Evolutionary conservation across 176 grass and related monocot genomes (phyloP).

Genomic region (Raddia distichophylla): DNA sequence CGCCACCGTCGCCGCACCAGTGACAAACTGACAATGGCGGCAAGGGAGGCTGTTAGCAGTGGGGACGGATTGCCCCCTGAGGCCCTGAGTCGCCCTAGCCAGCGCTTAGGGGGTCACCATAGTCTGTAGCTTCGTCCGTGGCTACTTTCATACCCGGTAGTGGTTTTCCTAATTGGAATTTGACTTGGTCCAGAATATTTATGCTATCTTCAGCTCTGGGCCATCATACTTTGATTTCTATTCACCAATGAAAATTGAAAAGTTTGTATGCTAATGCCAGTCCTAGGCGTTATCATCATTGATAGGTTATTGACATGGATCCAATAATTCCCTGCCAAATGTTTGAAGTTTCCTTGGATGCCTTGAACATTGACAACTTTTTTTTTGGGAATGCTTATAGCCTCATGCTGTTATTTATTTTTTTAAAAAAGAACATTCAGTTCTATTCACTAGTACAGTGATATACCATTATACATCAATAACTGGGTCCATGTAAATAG

Average conservation of each 20-base stretch:
- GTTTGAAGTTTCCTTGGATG: background rate
- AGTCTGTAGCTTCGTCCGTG: no score
- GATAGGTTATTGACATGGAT: background rate
- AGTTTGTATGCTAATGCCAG: background rate
- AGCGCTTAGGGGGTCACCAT: no score
- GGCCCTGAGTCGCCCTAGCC: no score
- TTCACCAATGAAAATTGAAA: background rate
- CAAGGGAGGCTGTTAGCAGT: no score
- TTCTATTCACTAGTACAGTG: slow-evolving; percentile 1
- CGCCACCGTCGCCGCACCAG: no score
- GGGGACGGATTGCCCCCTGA: no score
- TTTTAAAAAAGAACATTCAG: background rate
- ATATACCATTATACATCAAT: background rate
- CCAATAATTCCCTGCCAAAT: background rate
- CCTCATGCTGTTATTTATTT: background rate
- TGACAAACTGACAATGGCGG: no score
- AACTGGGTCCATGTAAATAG: background rate
- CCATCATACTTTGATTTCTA: background rate
- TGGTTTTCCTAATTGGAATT: background rate
- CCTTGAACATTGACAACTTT: background rate
- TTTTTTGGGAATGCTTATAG: background rate
- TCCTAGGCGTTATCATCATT: background rate
- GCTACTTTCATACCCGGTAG: background rate
- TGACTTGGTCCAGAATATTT: background rate
- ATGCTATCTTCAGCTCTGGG: background rate